Evolutionary conservation across 164 flowering plant species (phyloP), one percentile per base, ranked within the genome.

Genomic region (Tetrastigma voinierianum): DNA sequence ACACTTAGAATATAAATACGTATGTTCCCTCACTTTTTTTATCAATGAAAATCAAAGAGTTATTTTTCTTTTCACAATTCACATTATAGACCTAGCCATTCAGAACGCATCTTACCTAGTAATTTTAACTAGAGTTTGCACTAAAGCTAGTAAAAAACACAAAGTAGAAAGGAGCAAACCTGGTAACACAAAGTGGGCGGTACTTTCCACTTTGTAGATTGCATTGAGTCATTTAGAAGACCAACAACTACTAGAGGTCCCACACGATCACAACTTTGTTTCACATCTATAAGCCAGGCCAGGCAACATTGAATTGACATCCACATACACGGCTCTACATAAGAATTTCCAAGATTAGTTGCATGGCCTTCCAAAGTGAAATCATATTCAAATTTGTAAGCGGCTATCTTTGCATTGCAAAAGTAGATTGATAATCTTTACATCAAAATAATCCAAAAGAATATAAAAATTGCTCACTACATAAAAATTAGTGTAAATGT

Each of bases 231-330:
- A 72, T 76, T 79, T 51, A 87, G 66, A 70, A 86, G 77, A 52
- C 97, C 93, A 71, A 67, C 46, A 72, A 76, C 88, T 18, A 74
- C 84, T 74, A 88, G 69, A 51, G 87, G 89, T 47, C 98, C 98
- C 17, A 94, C 55, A 18, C 98, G 97, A 61, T 78, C 84, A 79
- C 77, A 73, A 51, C 74, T 53, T 59, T 84, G 82, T 67, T 82
- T 82, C 72, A 85, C 95, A 23, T 87, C 79, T 58, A 78, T 45
- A 69, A 91, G 90, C 75, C 68, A 71, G 58, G 77, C 67, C 11
- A 70, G 65, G 82, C 93, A 83, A 67, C 74, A 73, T 65, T 80
- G 65, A n/a, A 69, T 45, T 53, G 84, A 74, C 83, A 86, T 82
- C 98, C 97, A 94, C 73, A 74, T 84, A 54, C 73, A 76, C 12